Conservation (phyloP, 2,329 filamentous ascomycete species). For the Aspergillus amoenus region DNA sequence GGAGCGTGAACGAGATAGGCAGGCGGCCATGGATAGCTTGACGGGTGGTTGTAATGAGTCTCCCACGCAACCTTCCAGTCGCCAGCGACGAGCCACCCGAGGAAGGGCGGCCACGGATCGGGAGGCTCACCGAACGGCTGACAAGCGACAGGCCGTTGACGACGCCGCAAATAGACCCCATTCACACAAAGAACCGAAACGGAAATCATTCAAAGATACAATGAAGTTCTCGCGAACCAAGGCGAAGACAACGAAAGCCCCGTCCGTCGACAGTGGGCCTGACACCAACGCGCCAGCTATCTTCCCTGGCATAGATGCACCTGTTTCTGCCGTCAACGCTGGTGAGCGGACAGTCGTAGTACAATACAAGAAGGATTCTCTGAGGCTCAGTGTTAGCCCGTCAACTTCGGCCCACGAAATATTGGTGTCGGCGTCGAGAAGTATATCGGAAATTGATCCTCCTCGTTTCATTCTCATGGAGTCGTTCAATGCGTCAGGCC, state of each 20-base stretch:
- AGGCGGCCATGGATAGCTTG: conserved; percentile 36
- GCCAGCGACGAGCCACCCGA: conserved; percentile 13
- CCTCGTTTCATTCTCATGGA: conserved; percentile 72
- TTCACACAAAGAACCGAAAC: conserved; percentile 21
- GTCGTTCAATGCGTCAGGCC: conserved; percentile 69
- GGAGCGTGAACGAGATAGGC: conserved; percentile 28
- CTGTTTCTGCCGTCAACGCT: conserved; percentile 76
- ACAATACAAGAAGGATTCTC: conserved; percentile 67
- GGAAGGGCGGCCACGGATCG: conserved; percentile 13
- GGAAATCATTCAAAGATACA: conserved; percentile 32
- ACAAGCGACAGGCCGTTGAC: background rate
- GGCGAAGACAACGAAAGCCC: conserved; percentile 7
- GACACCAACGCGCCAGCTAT: conserved; percentile 21
- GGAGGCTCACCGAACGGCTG: background rate
- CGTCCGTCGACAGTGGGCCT: background rate
- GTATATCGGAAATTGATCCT: conserved; percentile 63
- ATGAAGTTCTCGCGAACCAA: conserved; percentile 25
- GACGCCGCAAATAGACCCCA: conserved; percentile 6
- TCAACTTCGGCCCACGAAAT: conserved; percentile 75
- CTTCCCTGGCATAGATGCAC: conserved; percentile 67
- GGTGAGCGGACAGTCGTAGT: conserved; percentile 74
- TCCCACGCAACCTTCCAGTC: background rate
- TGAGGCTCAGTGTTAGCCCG: conserved; percentile 69
- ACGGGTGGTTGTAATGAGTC: conserved; percentile 24
- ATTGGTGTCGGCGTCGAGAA: conserved; percentile 64